phyloP scores from a whole-genome alignment of 2,329 filamentous ascomycete species.

The Xylaria sp. region DNA sequence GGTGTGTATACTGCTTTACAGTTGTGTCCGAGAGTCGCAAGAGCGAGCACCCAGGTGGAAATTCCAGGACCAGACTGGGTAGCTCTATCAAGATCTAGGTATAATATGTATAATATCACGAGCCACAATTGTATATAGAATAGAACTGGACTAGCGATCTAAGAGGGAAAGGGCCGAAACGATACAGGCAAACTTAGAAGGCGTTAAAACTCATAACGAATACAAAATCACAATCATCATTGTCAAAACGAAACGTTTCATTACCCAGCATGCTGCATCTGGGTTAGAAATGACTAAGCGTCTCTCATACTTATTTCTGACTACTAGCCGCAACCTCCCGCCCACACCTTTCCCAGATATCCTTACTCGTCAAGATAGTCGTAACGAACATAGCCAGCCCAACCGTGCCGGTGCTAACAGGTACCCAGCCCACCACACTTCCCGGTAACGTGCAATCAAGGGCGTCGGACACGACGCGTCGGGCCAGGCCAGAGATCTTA shows the following conservation, averaged over 20 bases:
- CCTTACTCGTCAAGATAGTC: constrained; percentile 68
- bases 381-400: constrained; percentile 70
- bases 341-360: constrained; percentile 69
- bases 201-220: constrained; percentile 6
- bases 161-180: neutral
- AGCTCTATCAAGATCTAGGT: neutral
- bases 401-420: constrained; percentile 61
- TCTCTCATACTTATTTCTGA: constrained; percentile 7
- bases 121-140: neutral
- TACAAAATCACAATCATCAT: constrained; percentile 9
- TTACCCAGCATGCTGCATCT: neutral
- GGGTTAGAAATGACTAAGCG: neutral
- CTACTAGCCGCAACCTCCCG: constrained; percentile 40
- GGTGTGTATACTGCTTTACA: neutral
- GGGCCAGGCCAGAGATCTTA: constrained; percentile 53
- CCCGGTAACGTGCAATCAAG: constrained; percentile 73
- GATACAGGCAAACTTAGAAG: neutral
- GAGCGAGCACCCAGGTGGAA: neutral
- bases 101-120: neutral
- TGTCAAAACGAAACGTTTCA: neutral
- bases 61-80: neutral
- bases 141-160: neutral
- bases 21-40: neutral
- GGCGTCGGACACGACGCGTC: constrained; percentile 64
- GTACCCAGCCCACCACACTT: constrained; percentile 69